A percentile compares a stretch with the other conserved stretches of the same genome.
These are phyloP conservation scores for Posidonia oceanica DNA, from an alignment of 116 monocot genomes.

Conservation along the genomic window DNA sequence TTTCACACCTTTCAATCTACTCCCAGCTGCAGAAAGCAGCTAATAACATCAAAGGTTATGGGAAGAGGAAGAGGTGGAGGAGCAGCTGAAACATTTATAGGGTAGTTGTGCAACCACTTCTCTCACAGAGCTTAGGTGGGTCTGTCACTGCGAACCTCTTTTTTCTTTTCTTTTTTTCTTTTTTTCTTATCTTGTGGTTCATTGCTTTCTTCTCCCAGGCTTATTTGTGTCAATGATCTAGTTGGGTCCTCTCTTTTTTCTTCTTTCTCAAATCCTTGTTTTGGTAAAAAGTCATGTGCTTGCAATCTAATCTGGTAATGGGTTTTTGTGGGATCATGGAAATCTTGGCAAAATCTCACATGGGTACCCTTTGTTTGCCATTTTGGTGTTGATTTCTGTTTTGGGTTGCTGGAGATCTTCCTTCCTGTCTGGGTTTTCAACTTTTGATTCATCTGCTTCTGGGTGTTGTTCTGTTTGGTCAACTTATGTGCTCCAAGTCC, in stretches of 20 bases:
- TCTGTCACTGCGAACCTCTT: not conserved
- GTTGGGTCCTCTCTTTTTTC: not conserved
- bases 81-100: not conserved
- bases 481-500: not conserved
- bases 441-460: not conserved
- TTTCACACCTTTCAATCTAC: slow-evolving; percentile 8
- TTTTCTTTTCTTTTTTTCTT: not conserved
- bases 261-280: not conserved
- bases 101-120: not conserved
- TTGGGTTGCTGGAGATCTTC: not conserved
- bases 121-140: not conserved
- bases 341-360: slow-evolving; percentile 1
- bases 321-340: not conserved
- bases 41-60: not conserved
- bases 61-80: not conserved
- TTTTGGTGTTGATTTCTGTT: not conserved
- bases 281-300: not conserved
- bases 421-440: not conserved
- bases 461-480: not conserved
- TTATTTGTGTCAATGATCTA: not conserved
- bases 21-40: not conserved
- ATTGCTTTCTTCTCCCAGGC: slow-evolving; percentile 5
- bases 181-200: not conserved
- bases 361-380: not conserved
- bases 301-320: not conserved